phyloP scores from a whole-genome alignment of 1,139 yeast species.

The Diutina pseudorugosa region DNA sequence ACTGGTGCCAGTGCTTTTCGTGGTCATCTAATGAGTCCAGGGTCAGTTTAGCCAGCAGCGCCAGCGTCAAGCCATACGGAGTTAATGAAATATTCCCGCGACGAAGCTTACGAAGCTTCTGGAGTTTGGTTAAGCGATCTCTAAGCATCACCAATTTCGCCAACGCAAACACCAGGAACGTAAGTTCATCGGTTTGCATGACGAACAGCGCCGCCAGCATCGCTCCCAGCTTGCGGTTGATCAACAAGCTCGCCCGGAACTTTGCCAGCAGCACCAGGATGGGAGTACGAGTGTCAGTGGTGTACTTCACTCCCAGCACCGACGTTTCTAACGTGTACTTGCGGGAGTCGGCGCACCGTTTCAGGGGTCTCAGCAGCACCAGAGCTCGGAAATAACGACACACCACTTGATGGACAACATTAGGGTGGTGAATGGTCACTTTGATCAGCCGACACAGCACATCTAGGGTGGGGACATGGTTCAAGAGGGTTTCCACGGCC shows the following conservation, averaged over 20 bases:
- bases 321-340: not conserved
- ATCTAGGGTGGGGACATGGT: not conserved
- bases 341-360: not conserved
- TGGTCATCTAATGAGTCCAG: not conserved
- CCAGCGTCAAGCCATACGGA: not conserved
- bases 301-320: not conserved
- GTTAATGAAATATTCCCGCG: not conserved
- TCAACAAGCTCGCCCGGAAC: not conserved
- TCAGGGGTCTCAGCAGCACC: not conserved
- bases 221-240: not conserved
- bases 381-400: not conserved
- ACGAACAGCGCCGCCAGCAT: not conserved
- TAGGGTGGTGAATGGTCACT: not conserved
- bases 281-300: not conserved
- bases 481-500: slow-evolving; percentile 9
- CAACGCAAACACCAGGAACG: not conserved
- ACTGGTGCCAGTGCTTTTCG: not conserved
- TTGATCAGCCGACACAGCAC: not conserved
- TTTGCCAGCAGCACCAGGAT: not conserved
- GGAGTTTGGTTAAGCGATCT: not conserved
- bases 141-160: not conserved
- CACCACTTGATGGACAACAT: not conserved
- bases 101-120: not conserved
- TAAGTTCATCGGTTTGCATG: not conserved
- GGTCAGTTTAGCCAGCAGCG: slow-evolving; percentile 8